Evolutionary conservation across 805 yeast genomes (phyloP), one percentile per base, ranked within the genome.

Genomic region (Zygotorulaspora florentina): DNA sequence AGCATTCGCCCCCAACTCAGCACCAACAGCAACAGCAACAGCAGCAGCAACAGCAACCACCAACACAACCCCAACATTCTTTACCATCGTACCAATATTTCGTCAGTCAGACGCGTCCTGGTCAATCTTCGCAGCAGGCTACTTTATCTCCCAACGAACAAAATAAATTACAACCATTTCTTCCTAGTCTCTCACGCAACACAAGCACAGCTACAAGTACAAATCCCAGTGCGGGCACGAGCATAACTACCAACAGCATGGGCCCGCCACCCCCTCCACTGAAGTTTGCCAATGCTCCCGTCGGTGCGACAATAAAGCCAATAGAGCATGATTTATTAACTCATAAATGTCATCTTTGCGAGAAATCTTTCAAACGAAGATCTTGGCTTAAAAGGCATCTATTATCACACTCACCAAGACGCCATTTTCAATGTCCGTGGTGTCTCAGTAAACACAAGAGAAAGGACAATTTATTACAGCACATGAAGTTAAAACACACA

Each of bases 371-470:
- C 41, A 59, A 53, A 39, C 50, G 68, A 15, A 53, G 53, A 16
- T 59, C 68, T n/a, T 62, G 68, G 66, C 49, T 62, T 35, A 55
- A 57, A 43, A 51, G 68, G 35, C 66, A 64, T 42, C 41, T 59
- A 10, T 36, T 61, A n/a, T 56, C 64, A 12, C 68, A 64, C 39
- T 56, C 64, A 1, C 47, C 53, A 28, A 51, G 52, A 15, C 54
- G 63, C 36, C 59, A 56, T 16, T 61, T 53, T 35, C 40, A 47
- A 15, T 64, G 68, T 49, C 61, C 62, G 2, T 59, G 62, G 62
- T 64, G 68, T 39, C 44, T 52, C 27, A 56, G 62, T 36, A 59
- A 55, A 38, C 68, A 64, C 45, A 64, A 64, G 50, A 51, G 68
- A 38, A 60, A 60, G 48, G 68, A 64, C 44, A 64, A 64, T 42